Conservation (phyloP, 129 eudicot species). For the Cynara cardunculus region DNA sequence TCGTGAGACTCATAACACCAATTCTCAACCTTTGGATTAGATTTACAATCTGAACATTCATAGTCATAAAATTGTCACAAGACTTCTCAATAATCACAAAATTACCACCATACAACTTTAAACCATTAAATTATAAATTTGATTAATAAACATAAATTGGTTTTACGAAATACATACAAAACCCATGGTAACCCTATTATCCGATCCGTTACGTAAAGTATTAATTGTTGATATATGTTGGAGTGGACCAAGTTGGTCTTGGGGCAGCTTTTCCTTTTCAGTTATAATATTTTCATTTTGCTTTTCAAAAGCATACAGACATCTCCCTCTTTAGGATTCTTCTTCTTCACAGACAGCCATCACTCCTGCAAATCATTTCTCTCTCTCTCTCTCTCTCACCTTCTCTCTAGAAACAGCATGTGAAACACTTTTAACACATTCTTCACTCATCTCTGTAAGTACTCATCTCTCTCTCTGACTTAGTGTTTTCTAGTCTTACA, state of each 20-base stretch:
- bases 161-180: no score
- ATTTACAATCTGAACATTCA: no score
- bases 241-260: constrained; percentile 18
- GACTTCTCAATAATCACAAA: no score
- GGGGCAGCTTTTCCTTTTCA: constrained; percentile 40
- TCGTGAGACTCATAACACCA: no score
- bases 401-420: neutral
- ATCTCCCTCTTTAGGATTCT: constrained; percentile 39
- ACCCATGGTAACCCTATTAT: no score
- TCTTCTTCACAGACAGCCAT: constrained; percentile 41
- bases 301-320: constrained; percentile 41
- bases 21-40: no score
- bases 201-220: neutral
- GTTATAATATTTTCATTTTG: constrained; percentile 19
- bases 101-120: no score
- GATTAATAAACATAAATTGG: no score
- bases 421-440: constrained; percentile 13
- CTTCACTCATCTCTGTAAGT: constrained; percentile 27
- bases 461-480: constrained; percentile 3
- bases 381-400: constrained; percentile 16
- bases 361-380: constrained; percentile 34
- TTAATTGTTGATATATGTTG: neutral
- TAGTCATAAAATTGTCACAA: no score
- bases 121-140: no score
- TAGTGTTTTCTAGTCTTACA: constrained; percentile 13